These are phyloP conservation scores for Coprinellus micaceus DNA, from an alignment of 768 basidiomycete species.

Conservation along the genomic window DNA sequence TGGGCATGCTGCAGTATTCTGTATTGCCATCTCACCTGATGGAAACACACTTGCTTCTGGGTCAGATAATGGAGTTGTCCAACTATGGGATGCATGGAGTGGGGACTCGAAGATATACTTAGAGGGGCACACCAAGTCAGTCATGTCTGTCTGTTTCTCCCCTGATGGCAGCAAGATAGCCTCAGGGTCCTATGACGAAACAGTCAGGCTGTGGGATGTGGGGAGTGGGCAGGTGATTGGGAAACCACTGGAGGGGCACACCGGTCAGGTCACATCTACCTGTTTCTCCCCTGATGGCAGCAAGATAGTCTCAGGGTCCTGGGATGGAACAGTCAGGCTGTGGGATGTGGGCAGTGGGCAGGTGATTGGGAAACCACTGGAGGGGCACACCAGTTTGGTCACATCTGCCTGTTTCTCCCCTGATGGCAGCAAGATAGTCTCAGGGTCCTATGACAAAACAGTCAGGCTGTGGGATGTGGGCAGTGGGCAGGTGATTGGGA, in stretches of 20 bases:
- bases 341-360: slow-evolving; percentile 14
- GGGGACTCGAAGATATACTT: not conserved
- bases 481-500: slow-evolving; percentile 4
- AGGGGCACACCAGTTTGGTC: too few species aligned
- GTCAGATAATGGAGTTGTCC: not conserved
- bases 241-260: not conserved
- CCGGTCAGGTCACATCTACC: not conserved
- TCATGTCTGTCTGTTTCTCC: slow-evolving; percentile 20
- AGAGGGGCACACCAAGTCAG: slow-evolving; percentile 9
- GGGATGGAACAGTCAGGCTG: slow-evolving; percentile 18
- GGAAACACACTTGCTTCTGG: slow-evolving; percentile 19
- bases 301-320: slow-evolving; percentile 27
- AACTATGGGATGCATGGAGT: not conserved
- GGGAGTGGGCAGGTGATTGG: slow-evolving; percentile 13
- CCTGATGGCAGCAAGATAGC: not conserved
- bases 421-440: too few species aligned
- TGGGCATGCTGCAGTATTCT: slow-evolving; percentile 12
- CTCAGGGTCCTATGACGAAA: not conserved
- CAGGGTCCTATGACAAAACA: too few species aligned
- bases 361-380: slow-evolving; percentile 8
- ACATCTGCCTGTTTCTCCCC: too few species aligned
- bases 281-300: not conserved
- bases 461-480: too few species aligned
- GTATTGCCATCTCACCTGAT: slow-evolving; percentile 23
- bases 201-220: not conserved